Conservation (phyloP, 331 rosid genomes). For the Dryas integrifolia region DNA sequence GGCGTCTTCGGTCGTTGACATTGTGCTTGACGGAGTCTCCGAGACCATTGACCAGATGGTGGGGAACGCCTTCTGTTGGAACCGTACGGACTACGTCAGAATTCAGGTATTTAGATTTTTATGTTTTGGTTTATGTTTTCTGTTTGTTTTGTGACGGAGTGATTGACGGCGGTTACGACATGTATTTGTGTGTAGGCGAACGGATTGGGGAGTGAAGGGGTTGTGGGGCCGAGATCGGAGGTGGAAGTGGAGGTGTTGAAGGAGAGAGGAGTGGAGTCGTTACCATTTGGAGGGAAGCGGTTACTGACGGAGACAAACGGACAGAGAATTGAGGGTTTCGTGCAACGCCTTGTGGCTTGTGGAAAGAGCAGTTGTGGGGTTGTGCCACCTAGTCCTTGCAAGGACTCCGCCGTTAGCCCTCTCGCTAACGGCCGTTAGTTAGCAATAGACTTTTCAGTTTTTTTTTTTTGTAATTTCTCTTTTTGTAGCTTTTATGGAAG, state of each 20-base stretch:
- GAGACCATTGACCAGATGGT: slow-evolving; percentile 94
- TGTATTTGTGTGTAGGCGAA: slow-evolving; percentile 50
- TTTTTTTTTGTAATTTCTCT: background rate
- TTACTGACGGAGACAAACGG: slow-evolving; percentile 93
- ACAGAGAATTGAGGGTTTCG: slow-evolving; percentile 73
- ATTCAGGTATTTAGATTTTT: slow-evolving; percentile 63
- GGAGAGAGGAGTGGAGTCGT: slow-evolving; percentile 76
- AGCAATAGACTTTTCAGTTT: background rate
- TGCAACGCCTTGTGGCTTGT: slow-evolving; percentile 63
- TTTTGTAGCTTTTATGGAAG: slow-evolving; percentile 26
- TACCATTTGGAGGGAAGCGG: slow-evolving; percentile 99
- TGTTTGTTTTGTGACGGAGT: slow-evolving; percentile 3
- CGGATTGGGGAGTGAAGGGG: slow-evolving; percentile 45
- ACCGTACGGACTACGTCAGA: slow-evolving; percentile 80
- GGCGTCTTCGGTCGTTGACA: slow-evolving; percentile 62
- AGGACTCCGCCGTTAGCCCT: slow-evolving; percentile 54
- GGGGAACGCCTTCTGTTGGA: slow-evolving; percentile 94
- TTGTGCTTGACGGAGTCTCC: slow-evolving; percentile 86
- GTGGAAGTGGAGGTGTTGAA: slow-evolving; percentile 59
- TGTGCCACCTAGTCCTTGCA: slow-evolving; percentile 77
- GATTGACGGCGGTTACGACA: slow-evolving; percentile 21
- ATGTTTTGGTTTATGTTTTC: background rate
- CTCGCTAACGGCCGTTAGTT: slow-evolving; percentile 56
- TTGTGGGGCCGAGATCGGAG: slow-evolving; percentile 27
- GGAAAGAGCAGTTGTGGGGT: slow-evolving; percentile 47